Conservation (phyloP, 1,284 basidiomycete genomes). For the Tilletia caries region DNA sequence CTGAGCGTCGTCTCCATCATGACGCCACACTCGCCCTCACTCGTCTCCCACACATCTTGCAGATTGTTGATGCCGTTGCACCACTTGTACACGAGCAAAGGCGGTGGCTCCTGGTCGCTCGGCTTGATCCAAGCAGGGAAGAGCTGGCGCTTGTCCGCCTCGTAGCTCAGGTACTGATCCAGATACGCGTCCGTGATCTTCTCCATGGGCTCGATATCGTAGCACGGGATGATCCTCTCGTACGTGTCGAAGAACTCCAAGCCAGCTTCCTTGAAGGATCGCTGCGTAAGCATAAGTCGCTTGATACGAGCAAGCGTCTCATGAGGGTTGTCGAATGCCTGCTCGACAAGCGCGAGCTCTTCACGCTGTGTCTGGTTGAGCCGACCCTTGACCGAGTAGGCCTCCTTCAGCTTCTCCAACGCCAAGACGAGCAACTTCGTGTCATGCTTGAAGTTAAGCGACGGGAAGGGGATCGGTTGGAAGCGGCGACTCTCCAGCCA, state of each 20-base stretch:
- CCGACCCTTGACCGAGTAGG: conserved; percentile 52
- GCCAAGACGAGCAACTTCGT: conserved; percentile 51
- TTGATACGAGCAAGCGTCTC: conserved; percentile 53
- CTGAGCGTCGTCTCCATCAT: conserved; percentile 53
- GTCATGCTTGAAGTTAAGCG: conserved; percentile 53
- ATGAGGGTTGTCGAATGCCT: conserved; percentile 54
- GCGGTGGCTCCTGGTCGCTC: conserved; percentile 51
- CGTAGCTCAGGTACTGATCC: conserved; percentile 52
- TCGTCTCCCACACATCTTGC: conserved; percentile 47
- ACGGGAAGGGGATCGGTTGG: conserved; percentile 53
- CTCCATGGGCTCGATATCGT: conserved; percentile 54
- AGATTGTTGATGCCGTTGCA: conserved; percentile 53
- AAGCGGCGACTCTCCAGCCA: conserved; percentile 53
- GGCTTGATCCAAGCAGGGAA: conserved; percentile 55
- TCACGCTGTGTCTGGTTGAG: conserved; percentile 53
- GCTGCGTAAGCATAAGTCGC: conserved; percentile 52
- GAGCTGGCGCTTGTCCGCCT: conserved; percentile 53
- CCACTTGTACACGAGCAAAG: conserved; percentile 54
- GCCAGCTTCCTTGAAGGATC: conserved; percentile 52
- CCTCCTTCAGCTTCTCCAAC: conserved; percentile 52
- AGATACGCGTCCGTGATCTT: conserved; percentile 54
- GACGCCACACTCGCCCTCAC: conserved; percentile 51
- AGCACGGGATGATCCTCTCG: conserved; percentile 48
- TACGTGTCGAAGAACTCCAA: conserved; percentile 54
- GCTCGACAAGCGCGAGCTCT: conserved; percentile 52